Conservation (phyloP, 306 rosid genomes). For the Senna tora region DNA sequence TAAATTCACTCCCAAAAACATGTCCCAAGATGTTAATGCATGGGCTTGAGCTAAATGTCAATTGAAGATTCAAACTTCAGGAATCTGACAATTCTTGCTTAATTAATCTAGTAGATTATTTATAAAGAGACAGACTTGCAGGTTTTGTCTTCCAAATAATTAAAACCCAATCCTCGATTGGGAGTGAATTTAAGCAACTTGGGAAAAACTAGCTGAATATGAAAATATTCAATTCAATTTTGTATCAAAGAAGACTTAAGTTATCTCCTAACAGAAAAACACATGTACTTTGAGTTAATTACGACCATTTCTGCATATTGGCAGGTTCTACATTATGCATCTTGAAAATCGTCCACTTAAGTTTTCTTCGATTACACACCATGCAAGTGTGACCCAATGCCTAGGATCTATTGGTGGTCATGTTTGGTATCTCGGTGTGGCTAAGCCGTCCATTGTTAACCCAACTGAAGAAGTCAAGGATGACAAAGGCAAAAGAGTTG, state of each 20-base stretch:
- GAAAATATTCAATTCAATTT: neutral
- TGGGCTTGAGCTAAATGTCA: conserved; percentile 3
- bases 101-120: conserved; percentile 5
- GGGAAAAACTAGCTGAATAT: neutral
- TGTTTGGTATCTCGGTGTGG: conserved; percentile 87
- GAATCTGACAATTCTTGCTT: conserved; percentile 10
- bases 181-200: too few relatives aligned
- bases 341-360: conserved; percentile 53
- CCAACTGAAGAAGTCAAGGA: conserved; percentile 44
- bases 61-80: conserved; percentile 16
- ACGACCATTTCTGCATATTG: neutral
- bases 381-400: conserved; percentile 87
- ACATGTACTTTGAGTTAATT: neutral
- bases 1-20: too few relatives aligned
- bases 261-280: neutral
- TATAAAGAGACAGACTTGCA: neutral
- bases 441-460: conserved; percentile 71
- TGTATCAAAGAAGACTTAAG: neutral
- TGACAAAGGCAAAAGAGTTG: conserved; percentile 33
- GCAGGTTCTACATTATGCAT: conserved; percentile 79
- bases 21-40: neutral
- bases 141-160: neutral
- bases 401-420: conserved; percentile 81
- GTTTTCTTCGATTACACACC: conserved; percentile 76
- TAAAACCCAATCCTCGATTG: neutral